phyloP scores from a whole-genome alignment of 2,329 filamentous ascomycete species.

The Fusarium scirpi region DNA sequence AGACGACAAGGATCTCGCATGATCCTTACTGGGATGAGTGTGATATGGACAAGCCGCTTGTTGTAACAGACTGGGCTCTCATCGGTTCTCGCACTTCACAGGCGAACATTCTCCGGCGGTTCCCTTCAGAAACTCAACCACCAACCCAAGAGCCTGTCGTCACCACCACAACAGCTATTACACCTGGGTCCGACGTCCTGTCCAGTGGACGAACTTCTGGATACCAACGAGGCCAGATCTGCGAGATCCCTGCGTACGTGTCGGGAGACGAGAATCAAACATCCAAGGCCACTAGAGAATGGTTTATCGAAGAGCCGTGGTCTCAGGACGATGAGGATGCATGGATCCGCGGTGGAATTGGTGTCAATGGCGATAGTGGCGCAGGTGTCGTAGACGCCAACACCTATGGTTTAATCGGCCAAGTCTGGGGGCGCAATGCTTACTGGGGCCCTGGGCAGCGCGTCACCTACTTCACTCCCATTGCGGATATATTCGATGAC shows the following conservation, averaged over 20 bases:
- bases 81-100: slow-evolving; percentile 52
- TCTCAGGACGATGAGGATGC: slow-evolving; percentile 55
- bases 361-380: slow-evolving; percentile 59
- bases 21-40: slow-evolving; percentile 60
- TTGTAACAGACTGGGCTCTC: slow-evolving; percentile 60
- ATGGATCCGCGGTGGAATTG: slow-evolving; percentile 61
- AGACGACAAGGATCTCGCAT: slow-evolving; percentile 58
- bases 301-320: slow-evolving; percentile 59
- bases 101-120: slow-evolving; percentile 57
- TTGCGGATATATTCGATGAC: slow-evolving; percentile 59
- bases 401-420: slow-evolving; percentile 55
- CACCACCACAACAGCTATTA: slow-evolving; percentile 47
- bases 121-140: slow-evolving; percentile 53
- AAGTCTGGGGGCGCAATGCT: slow-evolving; percentile 59
- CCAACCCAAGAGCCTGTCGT: slow-evolving; percentile 51
- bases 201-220: slow-evolving; percentile 60
- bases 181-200: slow-evolving; percentile 53
- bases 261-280: slow-evolving; percentile 56
- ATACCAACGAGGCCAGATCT: slow-evolving; percentile 56
- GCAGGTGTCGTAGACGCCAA: slow-evolving; percentile 58
- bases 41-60: slow-evolving; percentile 55
- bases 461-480: slow-evolving; percentile 58
- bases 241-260: slow-evolving; percentile 59
- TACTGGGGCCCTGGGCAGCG: slow-evolving; percentile 58
- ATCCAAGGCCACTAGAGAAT: slow-evolving; percentile 58